These are phyloP conservation scores for Chlorella sp. DNA, from an alignment of 139 green algal species.

Conservation along the genomic window DNA sequence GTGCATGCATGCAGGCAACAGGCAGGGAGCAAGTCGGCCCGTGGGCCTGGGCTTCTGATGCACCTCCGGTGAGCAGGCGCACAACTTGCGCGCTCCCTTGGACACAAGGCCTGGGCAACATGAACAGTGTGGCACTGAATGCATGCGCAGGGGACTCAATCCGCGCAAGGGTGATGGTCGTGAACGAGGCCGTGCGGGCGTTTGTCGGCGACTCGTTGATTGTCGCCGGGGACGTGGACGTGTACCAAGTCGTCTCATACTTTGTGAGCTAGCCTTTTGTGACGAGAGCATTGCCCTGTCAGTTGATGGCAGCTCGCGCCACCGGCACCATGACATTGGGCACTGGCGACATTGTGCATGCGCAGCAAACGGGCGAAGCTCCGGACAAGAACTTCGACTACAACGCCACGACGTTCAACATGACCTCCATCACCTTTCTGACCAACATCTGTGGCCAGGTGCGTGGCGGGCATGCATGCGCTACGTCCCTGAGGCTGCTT, in stretches of 20 bases:
- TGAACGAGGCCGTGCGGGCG: neutral
- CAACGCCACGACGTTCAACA: neutral
- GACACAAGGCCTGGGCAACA: neutral
- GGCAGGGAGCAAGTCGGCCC: too few species aligned
- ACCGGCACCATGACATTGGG: too few species aligned
- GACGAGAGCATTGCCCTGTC: neutral
- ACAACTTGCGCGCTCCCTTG: neutral
- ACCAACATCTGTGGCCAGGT: neutral
- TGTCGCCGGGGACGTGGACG: neutral
- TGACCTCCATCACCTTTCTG: neutral
- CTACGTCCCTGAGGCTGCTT: too few species aligned
- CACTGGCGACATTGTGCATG: too few species aligned
- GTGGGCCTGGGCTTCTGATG: too few species aligned
- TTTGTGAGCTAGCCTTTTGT: neutral
- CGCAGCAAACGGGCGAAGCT: neutral
- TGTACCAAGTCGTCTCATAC: neutral
- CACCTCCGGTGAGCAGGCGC: too few species aligned
- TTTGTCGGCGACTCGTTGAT: neutral
- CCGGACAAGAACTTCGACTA: neutral
- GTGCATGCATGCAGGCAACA: too few species aligned
- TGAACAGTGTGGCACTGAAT: neutral
- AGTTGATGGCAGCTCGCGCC: too few species aligned
- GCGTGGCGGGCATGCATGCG: neutral
- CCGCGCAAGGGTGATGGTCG: neutral
- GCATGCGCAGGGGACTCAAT: neutral